A percentile compares a stretch with the other conserved stretches of the same genome.
Conservation (phyloP, 2,329 filamentous ascomycete genomes). For the Claviceps fusiformis region DNA sequence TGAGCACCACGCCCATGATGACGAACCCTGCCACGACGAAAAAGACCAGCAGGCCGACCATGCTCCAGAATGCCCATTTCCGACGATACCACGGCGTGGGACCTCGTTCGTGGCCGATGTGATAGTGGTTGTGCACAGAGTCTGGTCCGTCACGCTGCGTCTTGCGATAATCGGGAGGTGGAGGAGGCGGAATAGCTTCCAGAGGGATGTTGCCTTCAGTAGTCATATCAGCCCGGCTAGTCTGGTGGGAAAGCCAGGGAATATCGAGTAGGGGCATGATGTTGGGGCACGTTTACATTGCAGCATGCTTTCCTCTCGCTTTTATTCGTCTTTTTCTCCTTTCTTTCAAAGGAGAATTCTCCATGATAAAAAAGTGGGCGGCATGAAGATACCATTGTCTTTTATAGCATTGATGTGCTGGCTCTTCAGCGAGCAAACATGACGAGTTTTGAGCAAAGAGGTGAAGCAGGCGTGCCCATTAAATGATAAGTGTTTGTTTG, state of each 20-base stretch:
- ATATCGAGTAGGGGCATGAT: slow-evolving; percentile 1
- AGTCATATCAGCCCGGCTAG: neutral
- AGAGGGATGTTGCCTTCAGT: neutral
- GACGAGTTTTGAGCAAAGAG: neutral
- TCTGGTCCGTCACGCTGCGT: neutral
- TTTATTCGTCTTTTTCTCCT: neutral
- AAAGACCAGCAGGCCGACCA: slow-evolving; percentile 1
- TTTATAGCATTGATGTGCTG: too few relatives aligned
- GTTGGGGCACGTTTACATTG: neutral
- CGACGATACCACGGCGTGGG: slow-evolving; percentile 8
- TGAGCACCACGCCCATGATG: slow-evolving; percentile 10
- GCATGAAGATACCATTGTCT: too few relatives aligned
- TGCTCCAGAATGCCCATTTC: slow-evolving; percentile 5
- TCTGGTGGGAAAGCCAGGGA: neutral
- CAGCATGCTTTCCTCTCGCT: neutral
- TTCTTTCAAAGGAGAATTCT: neutral
- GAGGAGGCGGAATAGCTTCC: neutral
- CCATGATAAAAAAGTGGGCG: too few relatives aligned
- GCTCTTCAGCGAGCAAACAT: neutral
- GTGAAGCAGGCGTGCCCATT: neutral
- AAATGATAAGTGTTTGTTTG: slow-evolving; percentile 1
- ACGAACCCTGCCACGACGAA: slow-evolving; percentile 3
- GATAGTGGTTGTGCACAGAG: slow-evolving; percentile 10
- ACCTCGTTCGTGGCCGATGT: slow-evolving; percentile 1
- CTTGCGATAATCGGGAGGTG: slow-evolving; percentile 3